These are phyloP conservation scores for Omphalotus guepiniiformis DNA, from an alignment of 768 basidiomycete species.

Conservation along the genomic window DNA sequence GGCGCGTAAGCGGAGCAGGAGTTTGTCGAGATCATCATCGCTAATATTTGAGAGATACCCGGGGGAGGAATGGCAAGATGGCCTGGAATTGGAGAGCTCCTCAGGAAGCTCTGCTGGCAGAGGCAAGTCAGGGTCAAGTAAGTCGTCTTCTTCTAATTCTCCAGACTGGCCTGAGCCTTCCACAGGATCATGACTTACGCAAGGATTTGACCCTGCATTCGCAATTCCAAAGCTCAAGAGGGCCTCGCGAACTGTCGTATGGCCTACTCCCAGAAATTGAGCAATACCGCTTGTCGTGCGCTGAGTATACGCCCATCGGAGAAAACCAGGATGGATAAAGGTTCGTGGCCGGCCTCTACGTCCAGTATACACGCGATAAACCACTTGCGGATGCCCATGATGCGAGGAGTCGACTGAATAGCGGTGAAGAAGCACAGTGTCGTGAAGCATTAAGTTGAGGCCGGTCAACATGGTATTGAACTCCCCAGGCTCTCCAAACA, in stretches of 20 bases:
- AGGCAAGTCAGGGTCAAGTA: background rate
- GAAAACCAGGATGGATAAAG: slow-evolving; percentile 15
- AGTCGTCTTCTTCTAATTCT: background rate
- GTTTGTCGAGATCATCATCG: slow-evolving; percentile 12
- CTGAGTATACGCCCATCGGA: slow-evolving; percentile 15
- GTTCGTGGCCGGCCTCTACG: slow-evolving; percentile 6
- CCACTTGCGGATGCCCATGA: background rate
- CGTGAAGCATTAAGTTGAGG: background rate
- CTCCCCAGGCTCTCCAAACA: background rate
- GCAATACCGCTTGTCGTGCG: slow-evolving; percentile 14
- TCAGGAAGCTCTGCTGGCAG: background rate
- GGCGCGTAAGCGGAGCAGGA: slow-evolving; percentile 8
- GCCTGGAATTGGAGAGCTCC: slow-evolving; percentile 12
- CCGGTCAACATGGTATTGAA: background rate
- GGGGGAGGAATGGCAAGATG: slow-evolving; percentile 9
- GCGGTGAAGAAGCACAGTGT: background rate
- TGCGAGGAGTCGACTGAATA: background rate
- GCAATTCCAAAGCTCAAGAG: slow-evolving; percentile 16
- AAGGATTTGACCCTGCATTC: slow-evolving; percentile 9
- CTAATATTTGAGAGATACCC: slow-evolving; percentile 1
- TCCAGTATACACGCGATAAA: background rate
- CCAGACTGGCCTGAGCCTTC: background rate
- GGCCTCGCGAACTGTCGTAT: slow-evolving; percentile 11
- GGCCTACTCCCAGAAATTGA: slow-evolving; percentile 12
- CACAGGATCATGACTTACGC: background rate